Base-by-base conservation (phyloP, 305 asterid genomes). In the Fraxinus latifolia region DNA sequence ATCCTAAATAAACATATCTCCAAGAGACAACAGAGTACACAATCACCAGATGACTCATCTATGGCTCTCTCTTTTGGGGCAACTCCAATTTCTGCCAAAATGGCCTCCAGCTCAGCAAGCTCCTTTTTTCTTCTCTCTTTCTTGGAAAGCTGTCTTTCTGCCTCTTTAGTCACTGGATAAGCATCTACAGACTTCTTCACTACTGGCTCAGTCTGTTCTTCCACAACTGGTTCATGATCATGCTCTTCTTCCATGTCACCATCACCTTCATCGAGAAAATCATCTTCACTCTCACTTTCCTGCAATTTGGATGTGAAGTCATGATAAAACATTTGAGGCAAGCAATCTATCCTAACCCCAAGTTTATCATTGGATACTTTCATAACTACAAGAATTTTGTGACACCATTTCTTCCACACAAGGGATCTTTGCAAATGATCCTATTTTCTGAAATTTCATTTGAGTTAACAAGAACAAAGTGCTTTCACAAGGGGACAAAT, bases 201-300 rank as follows among this genome's bases (percentile, higher is more conserved):
- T 33, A 76, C 44, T 32, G 88, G 84, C 62, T 76, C 87, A 33
- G 81, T 82, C 29, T 81, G 83, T 42, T 58, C 84, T 12, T 83
- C 82, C 32, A 72, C 83, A 77, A 83, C 91, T 33, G 73, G 81
- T 79, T 84, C 84, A 23, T 53, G 82, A 62, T 84, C 86, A 34
- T 77, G 82, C 78, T 82, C 85, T 7, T 71, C 79, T 74, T 79
- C 80, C 9, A 33, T 37, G 8, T 78, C 90, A 37, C 87, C 93
- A 80, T 88, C 92, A 25, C 67, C 89, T 77, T 87, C 91, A 78
- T 84, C 91, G 62, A 84, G 53, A 39, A 87, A 86, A 53, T 87
- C 93, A 53, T 87, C 93, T 80, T 90, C 91, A 80, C 88, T 88
- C 77, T 88, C 93, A 58, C 87, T 88, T 84, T 87, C 90, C 93